These are phyloP conservation scores for Exophiala sp. DNA, from an alignment of 2,329 filamentous ascomycete genomes.

Conservation along the genomic window DNA sequence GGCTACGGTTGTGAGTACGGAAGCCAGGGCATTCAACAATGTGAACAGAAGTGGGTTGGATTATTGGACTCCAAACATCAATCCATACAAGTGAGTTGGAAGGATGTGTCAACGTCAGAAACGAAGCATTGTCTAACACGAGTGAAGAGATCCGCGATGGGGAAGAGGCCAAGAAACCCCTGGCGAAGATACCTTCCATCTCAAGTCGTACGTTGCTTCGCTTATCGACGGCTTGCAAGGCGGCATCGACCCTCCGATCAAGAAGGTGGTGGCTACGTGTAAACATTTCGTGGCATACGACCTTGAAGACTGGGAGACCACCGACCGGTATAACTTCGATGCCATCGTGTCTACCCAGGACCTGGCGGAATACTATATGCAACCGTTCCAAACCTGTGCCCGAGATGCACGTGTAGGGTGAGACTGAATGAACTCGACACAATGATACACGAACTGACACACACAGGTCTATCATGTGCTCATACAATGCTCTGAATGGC, in stretches of 20 bases:
- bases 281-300: slow-evolving; percentile 58
- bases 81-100: slow-evolving; percentile 44
- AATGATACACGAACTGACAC: neutral
- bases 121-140: neutral
- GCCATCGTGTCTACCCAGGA: slow-evolving; percentile 52
- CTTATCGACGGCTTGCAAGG: slow-evolving; percentile 53
- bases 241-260: slow-evolving; percentile 37
- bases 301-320: slow-evolving; percentile 44
- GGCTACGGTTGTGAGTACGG: slow-evolving; percentile 49
- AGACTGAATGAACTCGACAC: slow-evolving; percentile 4
- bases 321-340: slow-evolving; percentile 51
- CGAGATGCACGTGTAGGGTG: slow-evolving; percentile 44
- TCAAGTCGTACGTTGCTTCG: slow-evolving; percentile 48
- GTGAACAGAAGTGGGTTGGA: slow-evolving; percentile 50
- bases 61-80: slow-evolving; percentile 64
- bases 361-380: slow-evolving; percentile 61
- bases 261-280: slow-evolving; percentile 51
- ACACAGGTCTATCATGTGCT: slow-evolving; percentile 56
- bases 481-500: slow-evolving; percentile 61
- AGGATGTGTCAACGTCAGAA: too few relatives aligned
- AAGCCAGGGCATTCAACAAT: slow-evolving; percentile 62
- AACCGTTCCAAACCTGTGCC: slow-evolving; percentile 59
- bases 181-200: slow-evolving; percentile 50
- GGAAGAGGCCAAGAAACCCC: slow-evolving; percentile 57
- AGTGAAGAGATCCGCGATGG: slow-evolving; percentile 53